phyloP scores from a whole-genome alignment of 257 asterid genomes.

The Solanum piurae region DNA sequence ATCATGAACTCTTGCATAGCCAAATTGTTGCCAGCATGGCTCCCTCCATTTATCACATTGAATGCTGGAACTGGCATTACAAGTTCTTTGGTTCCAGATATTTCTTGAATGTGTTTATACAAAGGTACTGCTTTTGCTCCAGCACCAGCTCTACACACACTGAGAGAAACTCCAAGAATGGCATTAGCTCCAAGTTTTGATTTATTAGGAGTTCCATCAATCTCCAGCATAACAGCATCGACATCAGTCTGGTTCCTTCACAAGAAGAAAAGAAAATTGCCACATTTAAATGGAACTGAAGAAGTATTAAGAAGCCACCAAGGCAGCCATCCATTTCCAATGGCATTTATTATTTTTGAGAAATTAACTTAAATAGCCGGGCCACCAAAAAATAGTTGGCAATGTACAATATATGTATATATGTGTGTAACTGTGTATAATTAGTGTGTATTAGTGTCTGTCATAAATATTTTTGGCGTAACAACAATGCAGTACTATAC shows the following conservation, averaged over 20 bases:
- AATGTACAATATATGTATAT: neutral
- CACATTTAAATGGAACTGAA: neutral
- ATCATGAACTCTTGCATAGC: conserved; percentile 99
- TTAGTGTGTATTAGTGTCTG: neutral
- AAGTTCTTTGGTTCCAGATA: conserved; percentile 77
- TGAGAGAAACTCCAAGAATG: conserved; percentile 63
- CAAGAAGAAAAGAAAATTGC: neutral
- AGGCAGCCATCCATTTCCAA: neutral
- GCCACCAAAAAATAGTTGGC: neutral
- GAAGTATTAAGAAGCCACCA: neutral
- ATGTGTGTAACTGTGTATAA: neutral
- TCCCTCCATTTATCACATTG: conserved; percentile 95
- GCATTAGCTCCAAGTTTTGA: conserved; percentile 97
- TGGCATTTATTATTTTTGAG: neutral
- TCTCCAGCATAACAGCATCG: conserved; percentile 78
- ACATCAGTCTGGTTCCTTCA: conserved; percentile 74
- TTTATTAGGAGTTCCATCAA: conserved; percentile 90
- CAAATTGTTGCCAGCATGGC: conserved; percentile 97
- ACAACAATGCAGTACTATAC: neutral
- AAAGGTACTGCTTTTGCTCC: conserved; percentile 85
- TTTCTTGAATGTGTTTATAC: conserved; percentile 83
- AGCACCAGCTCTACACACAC: conserved; percentile 96
- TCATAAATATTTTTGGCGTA: neutral
- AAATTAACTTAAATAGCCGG: neutral
- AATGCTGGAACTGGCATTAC: conserved; percentile 99